Evolutionary conservation across 208 protist species (phyloP), one percentile per base, ranked within the genome.

Genomic region (Leishmania tropica): DNA sequence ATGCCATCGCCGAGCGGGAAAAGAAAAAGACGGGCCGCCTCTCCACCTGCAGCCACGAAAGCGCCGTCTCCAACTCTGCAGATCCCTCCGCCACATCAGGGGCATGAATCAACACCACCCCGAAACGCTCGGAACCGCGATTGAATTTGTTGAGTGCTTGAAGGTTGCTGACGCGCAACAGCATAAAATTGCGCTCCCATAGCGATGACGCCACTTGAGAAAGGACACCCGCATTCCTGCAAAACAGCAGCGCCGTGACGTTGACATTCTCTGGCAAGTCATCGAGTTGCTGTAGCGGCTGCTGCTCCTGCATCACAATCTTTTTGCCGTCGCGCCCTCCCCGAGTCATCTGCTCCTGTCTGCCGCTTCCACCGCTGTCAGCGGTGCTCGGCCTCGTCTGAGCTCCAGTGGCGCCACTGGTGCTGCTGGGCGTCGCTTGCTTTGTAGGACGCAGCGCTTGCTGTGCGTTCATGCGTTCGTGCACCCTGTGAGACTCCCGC

Each of bases 1-100:
- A 93, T 7, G 47, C 58, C 19, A 76, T 48, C 17, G 67, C 37
- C 42, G 84, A 54, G 37, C 81, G 51, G 1, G 87, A 65, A 71
- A 95, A 90, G 79, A 96, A 96, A 73, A 93, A 95, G 7, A 96
- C 88, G 10, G 90, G 83, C 8, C 90, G 90, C 3, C 75, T 53
- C 45, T 88, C 85, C 45, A 84, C 80, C 48, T 79, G 62, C 45
- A 92, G 58, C 91, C 93, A 96, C 31, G 72, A 70, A n/a, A 92
- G 84, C 60, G 84, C 88, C 7, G 79, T 81, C 47, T 85, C 31
- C 42, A 93, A 56, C 42, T 73, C 83, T 28, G 73, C 58, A 53
- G 80, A 79, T 17, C 89, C 81, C n/a, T 83, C 78, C 7, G 65
- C 56, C 3, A 93, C 70, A 51, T 96, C 93, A 11, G 83, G 82